Percentiles rank a stretch among this genome's conserved stretches.
These are phyloP conservation scores for Trichoderma pleuroti DNA, from an alignment of 2,329 filamentous ascomycete genomes.

Conservation along the genomic window DNA sequence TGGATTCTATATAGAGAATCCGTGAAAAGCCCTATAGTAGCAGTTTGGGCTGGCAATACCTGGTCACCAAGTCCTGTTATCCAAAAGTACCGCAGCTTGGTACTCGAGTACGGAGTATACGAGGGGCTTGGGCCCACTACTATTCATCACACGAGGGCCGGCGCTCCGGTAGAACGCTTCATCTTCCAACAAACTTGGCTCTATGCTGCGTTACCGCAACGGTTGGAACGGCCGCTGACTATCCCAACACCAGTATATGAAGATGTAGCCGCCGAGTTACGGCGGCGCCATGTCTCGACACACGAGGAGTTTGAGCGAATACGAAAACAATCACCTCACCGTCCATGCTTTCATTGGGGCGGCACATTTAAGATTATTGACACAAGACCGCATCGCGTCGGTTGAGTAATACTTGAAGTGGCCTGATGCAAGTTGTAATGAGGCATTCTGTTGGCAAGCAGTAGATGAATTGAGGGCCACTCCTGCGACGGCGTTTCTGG, in stretches of 20 bases:
- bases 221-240: conserved; percentile 27
- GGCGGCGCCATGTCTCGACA: neutral
- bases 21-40: neutral
- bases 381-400: neutral
- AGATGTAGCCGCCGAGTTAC: neutral
- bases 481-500: neutral
- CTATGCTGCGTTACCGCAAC: conserved; percentile 41
- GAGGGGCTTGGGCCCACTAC: conserved; percentile 44
- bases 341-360: neutral
- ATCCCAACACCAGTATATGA: neutral
- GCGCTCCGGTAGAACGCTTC: conserved; percentile 43
- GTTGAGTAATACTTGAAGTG: neutral
- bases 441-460: neutral
- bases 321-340: neutral
- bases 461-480: neutral
- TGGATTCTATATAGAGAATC: neutral
- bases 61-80: conserved; percentile 37
- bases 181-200: conserved; percentile 54
- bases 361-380: neutral
- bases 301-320: neutral
- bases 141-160: conserved; percentile 48
- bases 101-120: conserved; percentile 36
- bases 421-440: neutral
- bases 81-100: conserved; percentile 47
- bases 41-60: conserved; percentile 48